phyloP scores from a whole-genome alignment of 2,329 filamentous ascomycete genomes.

The Reticulascus tulasneorum region DNA sequence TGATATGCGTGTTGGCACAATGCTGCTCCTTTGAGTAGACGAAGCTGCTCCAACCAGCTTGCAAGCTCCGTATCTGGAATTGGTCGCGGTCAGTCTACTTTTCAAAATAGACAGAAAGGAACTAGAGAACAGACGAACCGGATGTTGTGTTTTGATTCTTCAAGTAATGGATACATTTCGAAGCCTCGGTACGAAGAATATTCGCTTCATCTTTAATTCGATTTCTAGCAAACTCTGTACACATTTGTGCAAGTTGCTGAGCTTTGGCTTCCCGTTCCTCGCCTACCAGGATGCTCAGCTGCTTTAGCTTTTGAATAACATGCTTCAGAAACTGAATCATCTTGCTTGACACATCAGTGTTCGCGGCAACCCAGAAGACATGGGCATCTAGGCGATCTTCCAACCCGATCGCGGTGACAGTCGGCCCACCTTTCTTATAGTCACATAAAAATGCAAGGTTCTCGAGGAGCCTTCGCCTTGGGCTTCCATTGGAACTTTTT shows the following conservation, averaged over 20 bases:
- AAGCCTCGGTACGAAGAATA: conserved; percentile 11
- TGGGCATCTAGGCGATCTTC: conserved; percentile 27
- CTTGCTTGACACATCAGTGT: conserved; percentile 20
- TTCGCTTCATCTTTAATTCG: conserved; percentile 20
- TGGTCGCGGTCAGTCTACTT: too few relatives aligned
- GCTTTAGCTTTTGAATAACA: conserved; percentile 17
- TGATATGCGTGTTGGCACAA: too few relatives aligned
- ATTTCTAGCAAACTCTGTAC: conserved; percentile 13
- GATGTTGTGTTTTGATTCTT: too few relatives aligned
- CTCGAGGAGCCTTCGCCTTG: conserved; percentile 28
- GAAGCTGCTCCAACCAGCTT: too few relatives aligned
- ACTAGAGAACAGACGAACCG: too few relatives aligned
- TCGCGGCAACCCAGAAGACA: conserved; percentile 41
- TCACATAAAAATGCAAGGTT: conserved; percentile 43
- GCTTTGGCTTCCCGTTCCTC: too few relatives aligned
- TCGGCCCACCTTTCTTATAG: conserved; percentile 38
- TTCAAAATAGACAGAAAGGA: too few relatives aligned
- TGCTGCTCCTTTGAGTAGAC: too few relatives aligned
- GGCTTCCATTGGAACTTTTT: too few relatives aligned
- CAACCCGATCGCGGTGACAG: conserved; percentile 40
- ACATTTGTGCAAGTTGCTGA: too few relatives aligned
- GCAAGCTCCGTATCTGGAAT: too few relatives aligned
- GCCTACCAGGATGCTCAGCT: too few relatives aligned
- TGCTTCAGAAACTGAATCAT: conserved; percentile 25
- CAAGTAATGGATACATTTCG: conserved; percentile 7